A percentile compares a stretch with the other conserved stretches of the same genome.
Conservation (phyloP, 352 stramenopile species). For the Phytopythium delawarense region DNA sequence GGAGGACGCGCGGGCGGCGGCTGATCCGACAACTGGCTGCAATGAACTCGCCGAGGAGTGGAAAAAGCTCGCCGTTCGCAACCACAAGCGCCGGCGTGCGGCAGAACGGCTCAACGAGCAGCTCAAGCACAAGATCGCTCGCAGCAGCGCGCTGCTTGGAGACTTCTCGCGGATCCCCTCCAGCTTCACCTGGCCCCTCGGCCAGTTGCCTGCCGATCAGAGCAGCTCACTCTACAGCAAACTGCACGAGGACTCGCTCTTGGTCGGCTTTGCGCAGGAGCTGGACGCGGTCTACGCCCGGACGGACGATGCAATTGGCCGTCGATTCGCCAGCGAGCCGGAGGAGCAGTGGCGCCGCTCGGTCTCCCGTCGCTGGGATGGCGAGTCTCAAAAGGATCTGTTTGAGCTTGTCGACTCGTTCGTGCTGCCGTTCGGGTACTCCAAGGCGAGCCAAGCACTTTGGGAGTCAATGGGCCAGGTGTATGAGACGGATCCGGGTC, state of each 20-base stretch:
- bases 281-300: slow-evolving; percentile 18
- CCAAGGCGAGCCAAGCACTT: slow-evolving; percentile 15
- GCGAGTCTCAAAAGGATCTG: not conserved
- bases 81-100: not conserved
- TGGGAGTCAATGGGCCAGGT: slow-evolving; percentile 19
- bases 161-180: not conserved
- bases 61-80: not conserved
- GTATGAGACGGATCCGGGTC: slow-evolving; percentile 21
- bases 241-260: not conserved
- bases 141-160: not conserved
- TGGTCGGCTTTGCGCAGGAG: not conserved
- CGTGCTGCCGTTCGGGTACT: slow-evolving; percentile 25
- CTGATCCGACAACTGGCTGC: too few relatives aligned
- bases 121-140: not conserved
- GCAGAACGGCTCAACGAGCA: not conserved
- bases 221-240: not conserved
- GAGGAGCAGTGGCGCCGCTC: not conserved
- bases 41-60: not conserved
- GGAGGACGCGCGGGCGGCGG: too few relatives aligned
- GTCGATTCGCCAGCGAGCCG: not conserved
- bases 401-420: slow-evolving; percentile 5
- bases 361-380: not conserved
- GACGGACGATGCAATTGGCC: slow-evolving; percentile 7
- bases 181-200: not conserved
- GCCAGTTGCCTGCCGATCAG: not conserved